A percentile compares a stretch with the other conserved stretches of the same genome.
phyloP scores from a whole-genome alignment of 257 asterid species.

The Linaria vulgaris region DNA sequence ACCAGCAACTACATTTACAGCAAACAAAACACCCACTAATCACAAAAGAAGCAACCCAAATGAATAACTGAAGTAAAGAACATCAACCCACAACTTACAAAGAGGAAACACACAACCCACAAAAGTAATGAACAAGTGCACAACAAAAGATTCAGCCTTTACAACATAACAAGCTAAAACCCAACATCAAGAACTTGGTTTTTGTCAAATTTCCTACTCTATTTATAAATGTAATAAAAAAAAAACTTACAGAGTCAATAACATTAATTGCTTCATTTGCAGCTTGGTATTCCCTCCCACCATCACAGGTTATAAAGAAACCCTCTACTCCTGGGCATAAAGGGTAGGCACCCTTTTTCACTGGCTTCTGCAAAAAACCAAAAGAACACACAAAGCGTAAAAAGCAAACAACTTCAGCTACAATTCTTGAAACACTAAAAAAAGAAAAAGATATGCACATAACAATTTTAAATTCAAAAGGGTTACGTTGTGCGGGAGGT shows the following conservation, averaged over 20 bases:
- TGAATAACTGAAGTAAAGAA: slow-evolving; percentile 7
- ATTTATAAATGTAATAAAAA: not conserved
- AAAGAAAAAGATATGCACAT: not conserved
- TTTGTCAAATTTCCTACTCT: not conserved
- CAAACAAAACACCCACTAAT: not conserved
- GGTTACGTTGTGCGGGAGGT: slow-evolving; percentile 69
- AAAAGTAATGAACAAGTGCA: too few relatives aligned
- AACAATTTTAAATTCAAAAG: not conserved
- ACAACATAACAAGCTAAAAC: not conserved
- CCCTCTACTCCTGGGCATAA: slow-evolving; percentile 87
- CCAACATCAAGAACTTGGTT: not conserved
- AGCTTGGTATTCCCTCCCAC: slow-evolving; percentile 89
- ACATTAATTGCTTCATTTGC: slow-evolving; percentile 84
- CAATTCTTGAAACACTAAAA: slow-evolving; percentile 6
- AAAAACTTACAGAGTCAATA: slow-evolving; percentile 68
- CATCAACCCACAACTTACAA: slow-evolving; percentile 11
- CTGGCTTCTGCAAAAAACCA: slow-evolving; percentile 54
- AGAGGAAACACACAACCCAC: too few relatives aligned
- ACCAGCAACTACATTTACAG: not conserved
- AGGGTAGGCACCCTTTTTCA: slow-evolving; percentile 81
- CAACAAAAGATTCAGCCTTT: too few relatives aligned
- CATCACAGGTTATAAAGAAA: slow-evolving; percentile 94
- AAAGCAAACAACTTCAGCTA: too few relatives aligned
- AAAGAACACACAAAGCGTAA: not conserved
- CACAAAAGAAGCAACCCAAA: slow-evolving; percentile 4